These are phyloP conservation scores for Saprolegnia parasitica DNA, from an alignment of 352 stramenopile species.

Conservation along the genomic window DNA sequence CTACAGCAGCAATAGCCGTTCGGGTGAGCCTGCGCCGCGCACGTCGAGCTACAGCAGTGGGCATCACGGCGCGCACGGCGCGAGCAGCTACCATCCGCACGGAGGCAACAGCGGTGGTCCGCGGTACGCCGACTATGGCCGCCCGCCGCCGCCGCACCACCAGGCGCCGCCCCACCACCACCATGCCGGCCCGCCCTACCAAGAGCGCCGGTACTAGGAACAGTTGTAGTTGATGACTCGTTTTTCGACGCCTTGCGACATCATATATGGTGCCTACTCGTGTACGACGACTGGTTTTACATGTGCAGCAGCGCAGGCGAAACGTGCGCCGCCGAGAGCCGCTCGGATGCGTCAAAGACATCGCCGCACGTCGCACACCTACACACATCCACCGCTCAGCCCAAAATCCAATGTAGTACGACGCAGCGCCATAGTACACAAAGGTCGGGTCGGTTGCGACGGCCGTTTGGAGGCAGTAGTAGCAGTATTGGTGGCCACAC, in stretches of 20 bases:
- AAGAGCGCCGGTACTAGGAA: conserved; percentile 8
- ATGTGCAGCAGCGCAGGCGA: too few species aligned
- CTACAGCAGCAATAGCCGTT: conserved; percentile 1
- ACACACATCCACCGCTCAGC: conserved; percentile 15
- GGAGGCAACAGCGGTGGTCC: background rate
- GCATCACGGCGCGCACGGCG: background rate
- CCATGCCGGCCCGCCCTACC: background rate
- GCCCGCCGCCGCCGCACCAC: too few species aligned
- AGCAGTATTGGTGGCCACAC: conserved; percentile 83
- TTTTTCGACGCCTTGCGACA: too few species aligned
- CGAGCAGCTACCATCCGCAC: background rate
- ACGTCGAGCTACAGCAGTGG: conserved; percentile 12
- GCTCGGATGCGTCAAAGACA: conserved; percentile 61
- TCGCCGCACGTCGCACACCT: conserved; percentile 60
- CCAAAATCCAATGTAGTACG: too few species aligned
- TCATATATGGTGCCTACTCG: background rate
- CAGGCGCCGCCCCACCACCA: too few species aligned
- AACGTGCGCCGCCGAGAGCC: conserved; percentile 31
- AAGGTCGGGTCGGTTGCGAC: conserved; percentile 69
- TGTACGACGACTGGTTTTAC: too few species aligned
- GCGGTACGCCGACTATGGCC: too few species aligned
- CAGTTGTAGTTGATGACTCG: too few species aligned
- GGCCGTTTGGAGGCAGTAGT: conserved; percentile 78
- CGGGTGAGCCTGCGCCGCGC: background rate
- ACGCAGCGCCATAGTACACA: conserved; percentile 37